Conservation (phyloP, 2,329 filamentous ascomycete genomes). For the Cadophora gregata region DNA sequence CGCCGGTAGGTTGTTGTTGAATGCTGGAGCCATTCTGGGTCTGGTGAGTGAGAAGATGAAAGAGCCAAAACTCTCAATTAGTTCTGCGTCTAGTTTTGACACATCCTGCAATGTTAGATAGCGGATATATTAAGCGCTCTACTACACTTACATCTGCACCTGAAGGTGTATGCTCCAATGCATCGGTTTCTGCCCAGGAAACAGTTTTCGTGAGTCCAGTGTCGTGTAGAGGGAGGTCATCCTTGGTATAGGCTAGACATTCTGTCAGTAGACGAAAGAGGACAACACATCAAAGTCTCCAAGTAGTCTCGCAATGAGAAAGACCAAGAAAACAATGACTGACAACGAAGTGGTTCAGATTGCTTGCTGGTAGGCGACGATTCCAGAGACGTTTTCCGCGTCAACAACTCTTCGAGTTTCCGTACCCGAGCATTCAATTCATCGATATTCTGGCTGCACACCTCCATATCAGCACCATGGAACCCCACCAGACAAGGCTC, state of each 20-base stretch:
- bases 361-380: neutral
- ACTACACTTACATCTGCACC: constrained; percentile 19
- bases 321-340: no score
- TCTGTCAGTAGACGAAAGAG: neutral
- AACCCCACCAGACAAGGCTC: neutral
- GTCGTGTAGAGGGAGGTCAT: constrained; percentile 18
- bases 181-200: constrained; percentile 32
- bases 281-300: neutral
- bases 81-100: constrained; percentile 9
- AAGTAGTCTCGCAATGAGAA: neutral
- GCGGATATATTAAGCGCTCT: neutral
- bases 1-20: constrained; percentile 21
- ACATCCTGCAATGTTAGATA: neutral
- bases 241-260: neutral
- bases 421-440: constrained; percentile 30
- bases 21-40: constrained; percentile 1
- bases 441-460: constrained; percentile 27
- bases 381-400: neutral
- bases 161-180: constrained; percentile 30
- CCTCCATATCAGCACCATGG: neutral
- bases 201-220: constrained; percentile 27
- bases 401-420: constrained; percentile 33
- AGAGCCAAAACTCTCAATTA: constrained; percentile 29
- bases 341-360: neutral
- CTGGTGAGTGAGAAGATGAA: constrained; percentile 28